Evolutionary conservation across 176 grass and related monocot species (phyloP).

Genomic region (Areca catechu): DNA sequence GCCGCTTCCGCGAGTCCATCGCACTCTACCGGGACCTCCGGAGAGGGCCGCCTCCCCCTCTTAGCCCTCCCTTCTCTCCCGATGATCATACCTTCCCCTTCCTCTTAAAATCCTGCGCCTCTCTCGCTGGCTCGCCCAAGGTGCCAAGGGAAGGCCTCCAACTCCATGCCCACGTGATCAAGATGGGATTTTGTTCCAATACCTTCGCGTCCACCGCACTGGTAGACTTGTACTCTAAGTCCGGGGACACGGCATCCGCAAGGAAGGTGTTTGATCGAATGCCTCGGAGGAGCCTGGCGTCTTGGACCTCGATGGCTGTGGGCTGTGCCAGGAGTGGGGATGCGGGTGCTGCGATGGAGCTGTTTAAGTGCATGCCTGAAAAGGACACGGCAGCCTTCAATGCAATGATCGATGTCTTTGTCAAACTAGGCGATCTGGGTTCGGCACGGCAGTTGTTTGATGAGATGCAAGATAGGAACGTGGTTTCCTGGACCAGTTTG

Average conservation of each 20-base stretch:
- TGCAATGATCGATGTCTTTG: constrained; percentile 19
- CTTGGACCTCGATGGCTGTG: constrained; percentile 21
- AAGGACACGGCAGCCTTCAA: constrained; percentile 23
- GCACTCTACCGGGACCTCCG: constrained; percentile 7
- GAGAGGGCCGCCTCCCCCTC: not conserved
- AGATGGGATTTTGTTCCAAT: constrained; percentile 13
- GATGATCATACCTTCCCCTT: constrained; percentile 18
- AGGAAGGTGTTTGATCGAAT: constrained; percentile 16
- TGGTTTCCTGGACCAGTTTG: constrained; percentile 24
- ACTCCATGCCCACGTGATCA: constrained; percentile 20
- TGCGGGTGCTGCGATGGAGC: constrained; percentile 4
- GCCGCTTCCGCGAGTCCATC: constrained; percentile 9
- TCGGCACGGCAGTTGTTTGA: constrained; percentile 13
- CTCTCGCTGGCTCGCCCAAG: not conserved
- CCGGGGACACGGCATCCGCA: constrained; percentile 1
- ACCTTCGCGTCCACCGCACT: constrained; percentile 16
- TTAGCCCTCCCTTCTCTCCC: constrained; percentile 6
- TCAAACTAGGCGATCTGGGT: constrained; percentile 12
- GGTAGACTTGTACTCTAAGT: constrained; percentile 17
- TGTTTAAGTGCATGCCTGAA: constrained; percentile 17
- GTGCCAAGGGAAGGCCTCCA: constrained; percentile 7
- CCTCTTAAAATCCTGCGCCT: constrained; percentile 14
- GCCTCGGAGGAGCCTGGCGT: constrained; percentile 1
- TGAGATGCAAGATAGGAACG: constrained; percentile 11
- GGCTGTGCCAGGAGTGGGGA: constrained; percentile 17